Base-by-base conservation (phyloP, 1,139 yeast genomes). In the Magnusiomyces starmeri region DNA sequence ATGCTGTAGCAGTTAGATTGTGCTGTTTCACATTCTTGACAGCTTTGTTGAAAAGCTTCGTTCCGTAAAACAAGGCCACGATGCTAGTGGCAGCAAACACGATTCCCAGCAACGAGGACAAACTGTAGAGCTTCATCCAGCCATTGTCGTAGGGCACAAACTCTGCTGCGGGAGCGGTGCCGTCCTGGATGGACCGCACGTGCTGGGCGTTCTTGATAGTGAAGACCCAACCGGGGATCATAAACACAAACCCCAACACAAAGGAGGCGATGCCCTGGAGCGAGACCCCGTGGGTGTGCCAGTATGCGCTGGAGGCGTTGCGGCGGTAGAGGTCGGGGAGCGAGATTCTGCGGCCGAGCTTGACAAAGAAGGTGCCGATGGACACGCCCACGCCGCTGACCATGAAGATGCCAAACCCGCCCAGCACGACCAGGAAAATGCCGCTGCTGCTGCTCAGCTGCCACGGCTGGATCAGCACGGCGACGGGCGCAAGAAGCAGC, bases 31-130 rank as follows among this genome's bases (percentile, higher is more conserved):
- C n/a, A n/a, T n/a, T n/a, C n/a, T n/a, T n/a, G n/a, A n/a, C n/a
- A n/a, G n/a, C n/a, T n/a, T n/a, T n/a, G n/a, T n/a, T n/a, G n/a
- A n/a, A n/a, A n/a, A n/a, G n/a, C n/a, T n/a, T n/a, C n/a, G n/a
- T n/a, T n/a, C n/a, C n/a, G n/a, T n/a, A 32, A 6, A 96, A 12
- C 37, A 43, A 29, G 18, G 21, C 25, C n/a, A 27, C 22, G 14
- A 29, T 9, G 6, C 25, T 20, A 16, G 35, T 21, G 6, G 27
- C 43, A 18, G 53, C 45, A 27, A 50, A 25, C 10, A 41, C 39
- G 10, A 50, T 26, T 4, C 53, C 53, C 32, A 50, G 34, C 10
- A 50, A 14, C 12, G 53, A 40, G 16, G 50, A 21, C n/a, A 50
- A 18, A 18, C 34, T 44, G 27, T 50, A 50, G 32, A 50, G 4